Percentiles rank a stretch among this genome's conserved stretches.
Evolutionary conservation across 129 eudicot species (phyloP).

Genomic region (Helichrysum umbraculigerum): DNA sequence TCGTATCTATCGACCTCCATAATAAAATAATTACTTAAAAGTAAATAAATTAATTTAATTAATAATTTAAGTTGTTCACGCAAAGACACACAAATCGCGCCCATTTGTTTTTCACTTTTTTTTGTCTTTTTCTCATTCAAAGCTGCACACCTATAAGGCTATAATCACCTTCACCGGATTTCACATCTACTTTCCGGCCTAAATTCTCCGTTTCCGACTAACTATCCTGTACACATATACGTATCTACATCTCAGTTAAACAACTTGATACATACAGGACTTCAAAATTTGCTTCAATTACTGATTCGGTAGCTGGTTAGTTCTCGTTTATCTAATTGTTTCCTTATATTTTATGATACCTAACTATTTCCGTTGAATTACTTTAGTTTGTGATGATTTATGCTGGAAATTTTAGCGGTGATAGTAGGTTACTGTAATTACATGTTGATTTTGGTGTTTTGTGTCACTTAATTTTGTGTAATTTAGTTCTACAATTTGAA

Average conservation of each 20-base stretch:
- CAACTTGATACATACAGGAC: not conserved
- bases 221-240: not conserved
- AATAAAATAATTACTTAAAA: constrained; percentile 10
- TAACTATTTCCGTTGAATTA: not conserved
- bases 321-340: constrained; percentile 35
- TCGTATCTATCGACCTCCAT: too few relatives aligned
- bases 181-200: constrained; percentile 30
- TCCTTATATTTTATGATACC: not conserved
- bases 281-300: constrained; percentile 6
- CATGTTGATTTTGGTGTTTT: not conserved
- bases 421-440: not conserved
- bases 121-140: constrained; percentile 36
- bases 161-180: constrained; percentile 26
- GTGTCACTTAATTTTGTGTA: not conserved
- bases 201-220: constrained; percentile 26
- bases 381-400: constrained; percentile 7
- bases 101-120: constrained; percentile 39
- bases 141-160: constrained; percentile 30
- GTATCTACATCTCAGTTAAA: not conserved
- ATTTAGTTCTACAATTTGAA: too few relatives aligned
- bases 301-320: constrained; percentile 28
- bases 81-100: constrained; percentile 44
- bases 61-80: constrained; percentile 36
- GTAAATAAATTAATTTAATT: too few relatives aligned
- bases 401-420: constrained; percentile 12